Percentiles rank a stretch among this genome's conserved stretches.
These are phyloP conservation scores for Phytophthora citricola DNA, from an alignment of 352 stramenopile species.

Conservation along the genomic window DNA sequence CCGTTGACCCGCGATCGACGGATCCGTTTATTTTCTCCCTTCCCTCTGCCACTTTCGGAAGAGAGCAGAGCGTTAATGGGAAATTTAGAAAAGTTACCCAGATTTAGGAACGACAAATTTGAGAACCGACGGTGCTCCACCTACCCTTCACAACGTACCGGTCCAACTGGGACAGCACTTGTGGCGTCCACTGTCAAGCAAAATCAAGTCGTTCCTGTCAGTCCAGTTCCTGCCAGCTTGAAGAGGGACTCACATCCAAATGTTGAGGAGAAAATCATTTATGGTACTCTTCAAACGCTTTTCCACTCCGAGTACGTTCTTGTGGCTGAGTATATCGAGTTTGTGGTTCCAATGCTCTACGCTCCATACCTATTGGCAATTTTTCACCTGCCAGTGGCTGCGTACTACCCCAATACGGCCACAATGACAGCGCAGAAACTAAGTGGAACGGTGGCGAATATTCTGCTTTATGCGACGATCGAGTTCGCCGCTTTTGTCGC, in stretches of 20 bases:
- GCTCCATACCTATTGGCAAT: conserved; percentile 20
- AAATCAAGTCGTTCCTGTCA: too few relatives aligned
- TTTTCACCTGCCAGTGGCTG: conserved; percentile 23
- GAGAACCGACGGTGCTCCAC: background rate
- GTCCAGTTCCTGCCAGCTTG: background rate
- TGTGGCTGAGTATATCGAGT: conserved; percentile 38
- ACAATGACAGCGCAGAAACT: conserved; percentile 1
- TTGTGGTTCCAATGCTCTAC: conserved; percentile 30
- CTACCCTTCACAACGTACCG: too few relatives aligned
- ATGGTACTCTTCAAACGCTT: conserved; percentile 16
- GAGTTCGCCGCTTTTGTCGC: conserved; percentile 14
- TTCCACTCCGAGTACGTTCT: conserved; percentile 36
- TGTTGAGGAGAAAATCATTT: background rate
- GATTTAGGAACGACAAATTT: background rate
- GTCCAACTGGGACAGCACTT: too few relatives aligned
- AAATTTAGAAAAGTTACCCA: background rate
- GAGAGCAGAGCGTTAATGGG: conserved; percentile 1
- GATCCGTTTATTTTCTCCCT: conserved; percentile 14
- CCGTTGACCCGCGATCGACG: background rate
- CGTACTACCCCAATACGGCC: conserved; percentile 31
- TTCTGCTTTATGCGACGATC: conserved; percentile 16
- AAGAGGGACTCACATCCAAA: background rate
- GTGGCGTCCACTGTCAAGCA: too few relatives aligned
- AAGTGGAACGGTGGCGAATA: background rate
- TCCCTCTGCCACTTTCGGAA: conserved; percentile 7